Evolutionary conservation across 768 basidiomycete species (phyloP).

Genomic region (Mycena leptocephala): DNA sequence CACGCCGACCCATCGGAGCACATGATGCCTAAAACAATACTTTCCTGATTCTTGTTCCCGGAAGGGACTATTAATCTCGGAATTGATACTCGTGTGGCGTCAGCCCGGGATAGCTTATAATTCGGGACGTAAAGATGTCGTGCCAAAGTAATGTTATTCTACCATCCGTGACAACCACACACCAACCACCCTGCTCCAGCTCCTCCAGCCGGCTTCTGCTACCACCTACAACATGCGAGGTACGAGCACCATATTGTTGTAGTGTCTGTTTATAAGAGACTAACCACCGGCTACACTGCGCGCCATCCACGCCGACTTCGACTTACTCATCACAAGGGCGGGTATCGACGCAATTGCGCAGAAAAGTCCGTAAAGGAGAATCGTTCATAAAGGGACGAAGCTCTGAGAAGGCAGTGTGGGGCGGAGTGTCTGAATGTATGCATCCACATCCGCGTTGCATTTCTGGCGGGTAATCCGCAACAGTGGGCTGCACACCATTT

Average conservation of each 20-base stretch:
- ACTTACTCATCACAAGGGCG: not conserved
- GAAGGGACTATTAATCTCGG: not conserved
- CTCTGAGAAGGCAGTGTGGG: not conserved
- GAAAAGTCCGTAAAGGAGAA: not conserved
- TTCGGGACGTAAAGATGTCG: not conserved
- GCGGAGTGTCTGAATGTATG: not conserved
- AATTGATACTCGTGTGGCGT: not conserved
- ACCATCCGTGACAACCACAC: not conserved
- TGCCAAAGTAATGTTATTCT: not conserved
- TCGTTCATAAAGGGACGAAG: not conserved
- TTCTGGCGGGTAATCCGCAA: not conserved
- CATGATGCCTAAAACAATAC: too few species aligned
- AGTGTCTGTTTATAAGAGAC: not conserved
- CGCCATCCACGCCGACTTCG: not conserved
- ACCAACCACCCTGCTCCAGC: too few species aligned
- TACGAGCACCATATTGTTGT: too few species aligned
- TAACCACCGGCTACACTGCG: too few species aligned
- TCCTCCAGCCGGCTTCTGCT: not conserved
- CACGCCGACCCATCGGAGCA: too few species aligned
- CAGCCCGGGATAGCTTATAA: not conserved
- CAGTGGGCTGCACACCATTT: too few species aligned
- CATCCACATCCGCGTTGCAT: not conserved
- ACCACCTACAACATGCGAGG: too few species aligned
- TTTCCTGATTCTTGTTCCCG: not conserved
- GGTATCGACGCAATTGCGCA: constrained; percentile 7